Evolutionary conservation across 2,329 filamentous ascomycete species (phyloP), one percentile per base, ranked within the genome.

Genomic region (Penicillium sp.): DNA sequence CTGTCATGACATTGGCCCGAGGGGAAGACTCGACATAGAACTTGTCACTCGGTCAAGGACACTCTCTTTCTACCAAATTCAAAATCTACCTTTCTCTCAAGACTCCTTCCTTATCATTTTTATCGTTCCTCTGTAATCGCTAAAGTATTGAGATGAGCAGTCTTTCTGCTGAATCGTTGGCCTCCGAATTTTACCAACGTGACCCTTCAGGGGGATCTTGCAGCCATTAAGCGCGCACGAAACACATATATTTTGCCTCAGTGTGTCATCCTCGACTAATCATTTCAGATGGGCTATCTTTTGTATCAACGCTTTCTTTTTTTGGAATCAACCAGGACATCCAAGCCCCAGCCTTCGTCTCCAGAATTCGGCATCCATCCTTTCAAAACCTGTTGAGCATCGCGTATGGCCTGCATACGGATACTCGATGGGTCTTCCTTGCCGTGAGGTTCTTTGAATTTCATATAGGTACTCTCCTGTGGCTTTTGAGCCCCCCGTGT

Each of bases 351-450:
- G 24, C 48, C 45, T 50, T 70, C 73, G 59, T 76, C 74, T 3
- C 72, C 71, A 2, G 54, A 18, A 60, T 76, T 76, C 11, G 67
- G 62, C 39, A 69, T 48, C 74, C 74, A 76, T 11, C 70, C 71
- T 34, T 62, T 64, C 13, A 76, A 60, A 21, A 68, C 63, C 8
- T 49, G 18, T 53, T 67, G 74, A 3, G 71, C 66, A 44, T 72
- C 70, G 24, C 44, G 51, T 24, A 72, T 63, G 13, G 69, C 73
- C 38, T 61, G 43, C 34, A 54, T 61, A n/a, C 67, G 63, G 21
- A 63, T 53, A 40, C 43, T 53, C 18, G 62, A 54, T 3, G 57
- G 58, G 24, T 46, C 53, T 13, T 38, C 50, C 16, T 34, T 32
- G 10, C 40, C 41, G 10, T 5, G 31, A 6, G 51, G 41, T 27